Evolutionary conservation across 495 filamentous ascomycete species (phyloP).

Genomic region (Amphirosellinia nigrospora): DNA sequence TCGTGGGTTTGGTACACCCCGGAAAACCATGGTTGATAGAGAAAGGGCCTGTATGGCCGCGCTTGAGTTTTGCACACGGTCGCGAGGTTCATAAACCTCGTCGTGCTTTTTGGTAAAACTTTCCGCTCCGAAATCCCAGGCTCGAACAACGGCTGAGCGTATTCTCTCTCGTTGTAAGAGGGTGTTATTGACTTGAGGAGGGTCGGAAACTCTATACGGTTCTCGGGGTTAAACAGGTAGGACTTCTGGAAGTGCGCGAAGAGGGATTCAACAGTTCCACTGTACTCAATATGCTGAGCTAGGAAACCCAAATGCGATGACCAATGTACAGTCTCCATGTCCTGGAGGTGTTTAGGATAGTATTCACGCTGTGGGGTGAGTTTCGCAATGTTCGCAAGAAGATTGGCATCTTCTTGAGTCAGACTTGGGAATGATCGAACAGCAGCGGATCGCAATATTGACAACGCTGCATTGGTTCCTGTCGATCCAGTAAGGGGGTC

Average conservation of each 20-base stretch:
- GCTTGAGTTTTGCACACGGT: slow-evolving; percentile 23
- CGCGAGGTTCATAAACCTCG: slow-evolving; percentile 41
- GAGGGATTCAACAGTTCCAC: slow-evolving; percentile 47
- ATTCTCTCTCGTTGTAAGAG: slow-evolving; percentile 52
- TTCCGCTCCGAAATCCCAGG: slow-evolving; percentile 61
- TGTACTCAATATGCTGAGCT: slow-evolving; percentile 59
- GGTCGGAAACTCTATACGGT: background rate
- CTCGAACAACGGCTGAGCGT: slow-evolving; percentile 54
- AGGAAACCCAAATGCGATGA: slow-evolving; percentile 43
- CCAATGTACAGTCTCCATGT: slow-evolving; percentile 41
- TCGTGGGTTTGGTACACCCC: background rate
- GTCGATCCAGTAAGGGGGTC: slow-evolving; percentile 63
- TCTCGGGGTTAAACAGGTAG: slow-evolving; percentile 31
- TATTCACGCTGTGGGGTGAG: slow-evolving; percentile 56
- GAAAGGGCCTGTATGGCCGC: slow-evolving; percentile 11
- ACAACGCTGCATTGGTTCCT: slow-evolving; percentile 67
- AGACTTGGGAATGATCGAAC: slow-evolving; percentile 57
- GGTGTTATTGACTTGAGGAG: slow-evolving; percentile 5
- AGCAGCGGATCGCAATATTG: slow-evolving; percentile 54
- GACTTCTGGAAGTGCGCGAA: slow-evolving; percentile 45
- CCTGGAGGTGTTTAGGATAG: slow-evolving; percentile 33
- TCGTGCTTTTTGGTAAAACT: slow-evolving; percentile 44
- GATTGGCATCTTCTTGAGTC: slow-evolving; percentile 40
- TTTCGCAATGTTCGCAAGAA: slow-evolving; percentile 52
- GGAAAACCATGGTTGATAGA: slow-evolving; percentile 15